These are phyloP conservation scores for Vitellaria paradoxa DNA, from an alignment of 179 eudicot genomes.

Conservation along the genomic window DNA sequence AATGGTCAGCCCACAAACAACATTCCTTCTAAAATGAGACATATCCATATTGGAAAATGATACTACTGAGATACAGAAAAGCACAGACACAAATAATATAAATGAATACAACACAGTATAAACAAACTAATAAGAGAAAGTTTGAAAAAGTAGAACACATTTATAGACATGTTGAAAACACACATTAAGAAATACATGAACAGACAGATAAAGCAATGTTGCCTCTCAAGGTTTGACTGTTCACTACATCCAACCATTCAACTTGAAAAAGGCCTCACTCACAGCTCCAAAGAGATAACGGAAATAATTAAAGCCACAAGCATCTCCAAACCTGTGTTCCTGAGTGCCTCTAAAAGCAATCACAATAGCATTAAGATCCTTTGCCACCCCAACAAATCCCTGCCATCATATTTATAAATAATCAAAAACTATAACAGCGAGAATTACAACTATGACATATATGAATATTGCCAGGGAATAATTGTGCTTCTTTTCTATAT, in stretches of 20 bases:
- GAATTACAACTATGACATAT: not conserved
- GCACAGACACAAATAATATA: no score
- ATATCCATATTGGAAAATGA: no score
- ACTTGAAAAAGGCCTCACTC: not conserved
- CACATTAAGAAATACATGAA: no score
- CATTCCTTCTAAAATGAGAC: no score
- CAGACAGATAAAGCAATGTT: not conserved
- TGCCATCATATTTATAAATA: constrained; percentile 27
- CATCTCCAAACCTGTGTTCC: constrained; percentile 62
- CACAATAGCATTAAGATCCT: constrained; percentile 74
- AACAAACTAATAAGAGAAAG: no score
- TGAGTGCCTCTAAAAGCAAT: constrained; percentile 96
- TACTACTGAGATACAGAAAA: no score
- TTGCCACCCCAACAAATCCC: constrained; percentile 95
- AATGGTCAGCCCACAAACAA: no score
- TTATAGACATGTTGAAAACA: no score
- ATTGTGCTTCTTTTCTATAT: not conserved
- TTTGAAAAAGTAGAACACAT: no score
- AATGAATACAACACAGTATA: no score
- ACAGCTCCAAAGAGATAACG: not conserved
- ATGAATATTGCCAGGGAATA: not conserved
- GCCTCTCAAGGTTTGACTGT: not conserved
- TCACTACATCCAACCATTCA: not conserved
- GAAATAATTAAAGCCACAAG: not conserved
- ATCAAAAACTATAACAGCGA: not conserved